Percentiles rank a stretch among this genome's conserved stretches.
These are phyloP conservation scores for Balamuthia mandrillaris DNA, from an alignment of 208 protist species.

Conservation along the genomic window DNA sequence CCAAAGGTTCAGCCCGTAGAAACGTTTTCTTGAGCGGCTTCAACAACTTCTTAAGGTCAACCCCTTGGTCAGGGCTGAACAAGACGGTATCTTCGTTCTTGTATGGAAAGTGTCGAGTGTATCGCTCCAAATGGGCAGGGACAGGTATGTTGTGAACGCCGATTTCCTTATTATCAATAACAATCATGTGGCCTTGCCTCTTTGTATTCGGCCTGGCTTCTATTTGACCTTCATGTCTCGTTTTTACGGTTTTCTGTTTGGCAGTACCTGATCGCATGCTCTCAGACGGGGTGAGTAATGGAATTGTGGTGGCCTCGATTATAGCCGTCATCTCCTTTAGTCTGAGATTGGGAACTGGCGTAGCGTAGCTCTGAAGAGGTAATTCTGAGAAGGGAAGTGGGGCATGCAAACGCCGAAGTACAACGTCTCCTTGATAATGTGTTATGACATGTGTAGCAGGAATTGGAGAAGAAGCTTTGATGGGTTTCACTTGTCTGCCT, in stretches of 20 bases:
- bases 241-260: too few relatives aligned
- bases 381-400: not conserved
- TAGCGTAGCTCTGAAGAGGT: not conserved
- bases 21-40: not conserved
- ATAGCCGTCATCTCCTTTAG: not conserved
- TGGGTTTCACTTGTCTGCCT: not conserved
- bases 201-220: too few relatives aligned
- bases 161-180: not conserved
- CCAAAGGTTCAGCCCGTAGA: not conserved
- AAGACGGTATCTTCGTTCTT: too few relatives aligned
- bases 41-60: constrained; percentile 8
- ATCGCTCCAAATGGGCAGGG: too few relatives aligned
- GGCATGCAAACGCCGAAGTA: not conserved
- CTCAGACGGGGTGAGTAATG: not conserved
- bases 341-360: not conserved
- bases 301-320: not conserved
- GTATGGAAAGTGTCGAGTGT: too few relatives aligned
- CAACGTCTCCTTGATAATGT: not conserved
- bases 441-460: not conserved
- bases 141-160: not conserved
- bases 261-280: too few relatives aligned
- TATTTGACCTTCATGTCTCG: not conserved
- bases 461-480: constrained; percentile 16
- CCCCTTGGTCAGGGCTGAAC: not conserved
- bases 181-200: too few relatives aligned